These are phyloP conservation scores for Talaromyces sp. DNA, from an alignment of 2,329 filamentous ascomycete genomes.

Conservation along the genomic window DNA sequence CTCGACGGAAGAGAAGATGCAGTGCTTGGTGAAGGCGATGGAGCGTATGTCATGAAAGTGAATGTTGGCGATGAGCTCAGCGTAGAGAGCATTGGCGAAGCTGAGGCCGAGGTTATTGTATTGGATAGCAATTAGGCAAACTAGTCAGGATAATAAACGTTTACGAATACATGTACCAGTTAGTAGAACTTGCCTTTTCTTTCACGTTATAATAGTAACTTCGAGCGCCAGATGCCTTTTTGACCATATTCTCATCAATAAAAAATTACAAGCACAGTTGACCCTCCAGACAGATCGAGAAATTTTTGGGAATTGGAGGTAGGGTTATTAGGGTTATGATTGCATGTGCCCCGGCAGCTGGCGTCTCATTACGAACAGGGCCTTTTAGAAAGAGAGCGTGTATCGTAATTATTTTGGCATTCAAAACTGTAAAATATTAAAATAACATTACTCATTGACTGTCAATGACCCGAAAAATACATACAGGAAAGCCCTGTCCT, in stretches of 20 bases:
- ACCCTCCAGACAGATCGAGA: no score
- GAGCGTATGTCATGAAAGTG: conserved; percentile 66
- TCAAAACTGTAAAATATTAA: no score
- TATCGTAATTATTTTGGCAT: no score
- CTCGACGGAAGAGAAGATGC: conserved; percentile 62
- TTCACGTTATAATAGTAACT: neutral
- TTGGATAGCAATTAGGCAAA: conserved; percentile 54
- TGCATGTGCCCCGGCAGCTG: no score
- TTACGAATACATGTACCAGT: neutral
- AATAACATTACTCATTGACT: no score
- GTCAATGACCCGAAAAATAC: no score
- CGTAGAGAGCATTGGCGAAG: conserved; percentile 64
- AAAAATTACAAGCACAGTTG: no score
- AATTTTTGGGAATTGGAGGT: no score
- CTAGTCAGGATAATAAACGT: neutral
- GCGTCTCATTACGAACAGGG: no score
- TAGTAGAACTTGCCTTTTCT: neutral
- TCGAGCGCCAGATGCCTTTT: neutral
- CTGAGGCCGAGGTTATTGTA: conserved; percentile 64
- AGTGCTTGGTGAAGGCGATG: conserved; percentile 70
- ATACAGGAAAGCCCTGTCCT: no score
- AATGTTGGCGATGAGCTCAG: conserved; percentile 59
- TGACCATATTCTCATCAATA: neutral
- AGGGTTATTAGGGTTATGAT: no score
- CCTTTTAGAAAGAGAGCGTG: no score